Percentiles rank a stretch among this genome's conserved stretches.
These are phyloP conservation scores for Hypomyces rosellus DNA, from an alignment of 2,329 filamentous ascomycete genomes.

Conservation along the genomic window DNA sequence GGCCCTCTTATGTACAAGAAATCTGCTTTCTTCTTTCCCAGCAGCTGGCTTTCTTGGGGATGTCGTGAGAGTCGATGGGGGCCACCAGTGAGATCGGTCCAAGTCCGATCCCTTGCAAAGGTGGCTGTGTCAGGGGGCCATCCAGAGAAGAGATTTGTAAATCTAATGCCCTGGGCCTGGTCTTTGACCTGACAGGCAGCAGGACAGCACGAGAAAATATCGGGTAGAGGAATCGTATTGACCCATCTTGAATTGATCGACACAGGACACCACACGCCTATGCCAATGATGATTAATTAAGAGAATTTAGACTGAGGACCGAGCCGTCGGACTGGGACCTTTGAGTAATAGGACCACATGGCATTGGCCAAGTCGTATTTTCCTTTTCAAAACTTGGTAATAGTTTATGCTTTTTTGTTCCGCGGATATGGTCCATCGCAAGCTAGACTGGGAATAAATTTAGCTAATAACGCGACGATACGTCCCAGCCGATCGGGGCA, in stretches of 20 bases:
- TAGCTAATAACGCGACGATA: conserved; percentile 6
- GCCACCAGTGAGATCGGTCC: no score
- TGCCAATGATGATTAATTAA: neutral
- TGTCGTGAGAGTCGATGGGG: no score
- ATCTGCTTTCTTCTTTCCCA: no score
- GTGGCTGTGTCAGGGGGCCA: no score
- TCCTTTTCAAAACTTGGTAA: neutral
- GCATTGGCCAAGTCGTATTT: neutral
- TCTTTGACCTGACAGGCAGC: no score
- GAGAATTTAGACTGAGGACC: neutral
- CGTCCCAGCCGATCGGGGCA: conserved; percentile 7
- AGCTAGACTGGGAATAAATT: neutral
- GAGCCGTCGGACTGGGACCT: conserved; percentile 3
- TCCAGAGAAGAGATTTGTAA: no score
- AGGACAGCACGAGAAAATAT: no score
- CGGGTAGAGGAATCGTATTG: no score
- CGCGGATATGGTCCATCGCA: no score
- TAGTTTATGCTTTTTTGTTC: neutral
- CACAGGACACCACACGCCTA: neutral
- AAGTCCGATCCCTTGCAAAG: no score
- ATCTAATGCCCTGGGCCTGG: no score
- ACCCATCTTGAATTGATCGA: neutral
- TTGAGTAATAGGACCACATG: neutral
- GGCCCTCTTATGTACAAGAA: neutral
- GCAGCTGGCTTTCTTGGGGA: no score